Percentiles rank a stretch among this genome's conserved stretches.
Evolutionary conservation across 768 basidiomycete genomes (phyloP).

Genomic region (Auriculariales sp.): DNA sequence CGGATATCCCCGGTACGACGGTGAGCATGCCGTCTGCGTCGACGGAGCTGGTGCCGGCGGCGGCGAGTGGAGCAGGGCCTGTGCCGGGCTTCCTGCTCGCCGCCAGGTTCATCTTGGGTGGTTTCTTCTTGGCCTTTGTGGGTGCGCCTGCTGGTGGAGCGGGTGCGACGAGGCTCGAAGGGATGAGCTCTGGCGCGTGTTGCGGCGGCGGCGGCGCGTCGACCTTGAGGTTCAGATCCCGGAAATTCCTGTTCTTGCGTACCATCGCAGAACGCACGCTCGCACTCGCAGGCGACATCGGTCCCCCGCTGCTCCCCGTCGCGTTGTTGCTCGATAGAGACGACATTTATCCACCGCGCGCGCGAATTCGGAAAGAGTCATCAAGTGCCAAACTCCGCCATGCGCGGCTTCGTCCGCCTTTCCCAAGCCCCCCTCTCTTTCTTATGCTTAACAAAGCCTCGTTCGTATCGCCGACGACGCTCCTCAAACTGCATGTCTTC

Average conservation of each 20-base stretch:
- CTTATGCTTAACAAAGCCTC: too few species aligned
- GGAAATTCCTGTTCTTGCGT: conserved; percentile 88
- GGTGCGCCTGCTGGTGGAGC: conserved; percentile 22
- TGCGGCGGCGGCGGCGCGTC: conserved; percentile 6
- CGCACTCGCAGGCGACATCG: too few species aligned
- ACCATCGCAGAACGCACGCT: conserved; percentile 34
- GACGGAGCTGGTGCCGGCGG: conserved; percentile 22
- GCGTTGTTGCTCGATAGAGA: too few species aligned
- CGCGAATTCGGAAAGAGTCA: too few species aligned
- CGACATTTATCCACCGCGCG: too few species aligned
- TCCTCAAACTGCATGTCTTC: too few species aligned
- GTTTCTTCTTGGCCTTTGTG: conserved; percentile 18
- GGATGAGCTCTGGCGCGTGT: conserved; percentile 17
- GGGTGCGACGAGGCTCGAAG: conserved; percentile 17
- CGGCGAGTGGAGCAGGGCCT: conserved; percentile 16
- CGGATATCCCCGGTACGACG: conserved; percentile 29
- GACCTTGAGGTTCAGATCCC: conserved; percentile 63
- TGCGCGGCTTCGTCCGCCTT: too few species aligned
- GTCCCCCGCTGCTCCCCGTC: too few species aligned
- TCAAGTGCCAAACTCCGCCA: too few species aligned
- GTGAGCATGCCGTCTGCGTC: conserved; percentile 27
- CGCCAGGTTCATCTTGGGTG: conserved; percentile 22
- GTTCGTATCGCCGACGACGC: too few species aligned
- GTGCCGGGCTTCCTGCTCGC: conserved; percentile 19
- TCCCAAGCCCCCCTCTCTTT: too few species aligned